These are phyloP conservation scores for Candida smagusa DNA, from an alignment of 1,139 yeast genomes.

Conservation along the genomic window DNA sequence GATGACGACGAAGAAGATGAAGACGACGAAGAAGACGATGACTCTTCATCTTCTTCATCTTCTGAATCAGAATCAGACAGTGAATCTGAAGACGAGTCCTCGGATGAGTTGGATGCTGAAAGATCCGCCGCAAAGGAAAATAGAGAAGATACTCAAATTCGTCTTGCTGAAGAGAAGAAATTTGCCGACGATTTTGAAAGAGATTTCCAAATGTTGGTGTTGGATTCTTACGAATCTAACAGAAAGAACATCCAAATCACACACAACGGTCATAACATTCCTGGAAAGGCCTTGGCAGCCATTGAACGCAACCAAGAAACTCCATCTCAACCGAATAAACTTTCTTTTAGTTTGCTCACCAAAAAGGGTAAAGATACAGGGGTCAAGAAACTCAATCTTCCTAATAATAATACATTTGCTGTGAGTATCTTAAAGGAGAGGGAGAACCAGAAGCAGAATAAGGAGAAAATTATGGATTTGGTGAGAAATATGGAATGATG, in stretches of 20 bases:
- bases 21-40: constrained; percentile 4
- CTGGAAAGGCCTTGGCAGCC: neutral
- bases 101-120: constrained; percentile 16
- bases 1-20: constrained; percentile 6
- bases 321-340: constrained; percentile 13
- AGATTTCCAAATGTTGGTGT: constrained; percentile 49
- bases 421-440: constrained; percentile 32
- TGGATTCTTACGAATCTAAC: constrained; percentile 44
- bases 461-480: constrained; percentile 40
- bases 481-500: constrained; percentile 35
- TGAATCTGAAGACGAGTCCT: constrained; percentile 13
- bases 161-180: constrained; percentile 39
- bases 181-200: constrained; percentile 52
- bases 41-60: neutral
- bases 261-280: too few species aligned
- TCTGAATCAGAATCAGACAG: constrained; percentile 7
- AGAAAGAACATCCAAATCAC: constrained; percentile 13
- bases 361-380: constrained; percentile 46
- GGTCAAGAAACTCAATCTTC: constrained; percentile 45
- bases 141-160: constrained; percentile 26
- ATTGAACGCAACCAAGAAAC: neutral
- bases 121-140: constrained; percentile 17
- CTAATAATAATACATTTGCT: constrained; percentile 48
- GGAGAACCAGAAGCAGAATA: constrained; percentile 32
- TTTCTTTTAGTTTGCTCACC: constrained; percentile 53